Evolutionary conservation across 805 yeast species (phyloP).

Genomic region (Priceomyces melissophilus): DNA sequence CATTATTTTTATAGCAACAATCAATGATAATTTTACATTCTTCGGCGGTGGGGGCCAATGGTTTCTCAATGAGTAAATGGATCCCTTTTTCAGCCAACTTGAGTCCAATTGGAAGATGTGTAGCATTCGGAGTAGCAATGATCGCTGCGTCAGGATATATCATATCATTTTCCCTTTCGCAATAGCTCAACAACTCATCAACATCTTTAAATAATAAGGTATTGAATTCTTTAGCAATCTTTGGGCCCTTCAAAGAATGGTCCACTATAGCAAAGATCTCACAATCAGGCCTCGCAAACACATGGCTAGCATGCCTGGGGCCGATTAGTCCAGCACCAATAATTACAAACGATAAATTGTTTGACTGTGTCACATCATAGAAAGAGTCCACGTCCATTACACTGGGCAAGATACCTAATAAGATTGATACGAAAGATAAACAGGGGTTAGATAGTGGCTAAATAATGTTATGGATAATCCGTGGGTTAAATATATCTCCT

Average conservation of each 20-base stretch:
- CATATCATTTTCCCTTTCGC: constrained; percentile 16
- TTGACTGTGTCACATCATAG: constrained; percentile 1
- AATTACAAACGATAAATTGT: constrained; percentile 21
- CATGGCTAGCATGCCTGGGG: constrained; percentile 39
- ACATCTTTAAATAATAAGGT: constrained; percentile 23
- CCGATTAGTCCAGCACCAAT: constrained; percentile 41
- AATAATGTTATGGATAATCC: too few species aligned
- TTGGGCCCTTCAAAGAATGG: constrained; percentile 29
- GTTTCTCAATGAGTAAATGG: constrained; percentile 39
- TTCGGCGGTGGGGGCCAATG: constrained; percentile 31
- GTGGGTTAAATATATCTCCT: too few species aligned
- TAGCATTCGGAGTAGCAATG: constrained; percentile 40
- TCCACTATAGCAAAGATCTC: constrained; percentile 34
- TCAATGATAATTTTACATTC: constrained; percentile 33
- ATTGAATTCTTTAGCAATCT: constrained; percentile 23
- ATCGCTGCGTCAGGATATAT: constrained; percentile 38
- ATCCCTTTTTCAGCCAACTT: constrained; percentile 34
- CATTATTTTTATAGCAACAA: constrained; percentile 20
- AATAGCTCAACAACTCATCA: constrained; percentile 23
- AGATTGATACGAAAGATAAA: too few species aligned
- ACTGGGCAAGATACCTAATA: not conserved
- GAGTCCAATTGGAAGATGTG: constrained; percentile 33
- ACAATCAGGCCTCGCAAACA: constrained; percentile 20
- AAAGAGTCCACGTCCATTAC: constrained; percentile 1
- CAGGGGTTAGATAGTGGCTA: too few species aligned